phyloP scores from a whole-genome alignment of 345 rosid species.

The Hibiscus trionum region DNA sequence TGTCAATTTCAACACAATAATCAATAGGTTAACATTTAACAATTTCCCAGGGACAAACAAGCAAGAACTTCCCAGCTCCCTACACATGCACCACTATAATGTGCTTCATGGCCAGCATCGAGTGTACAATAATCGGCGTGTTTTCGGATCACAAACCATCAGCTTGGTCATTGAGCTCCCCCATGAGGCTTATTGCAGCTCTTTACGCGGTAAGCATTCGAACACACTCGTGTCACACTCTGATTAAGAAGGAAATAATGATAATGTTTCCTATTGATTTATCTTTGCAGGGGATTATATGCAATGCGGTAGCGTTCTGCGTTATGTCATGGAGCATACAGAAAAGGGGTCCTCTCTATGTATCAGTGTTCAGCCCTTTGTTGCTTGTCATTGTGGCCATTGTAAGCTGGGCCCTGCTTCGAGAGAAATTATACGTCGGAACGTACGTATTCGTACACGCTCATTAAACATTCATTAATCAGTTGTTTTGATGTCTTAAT shows the following conservation, averaged over 20 bases:
- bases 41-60: constrained; percentile 46
- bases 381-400: constrained; percentile 60
- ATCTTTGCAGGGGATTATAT: constrained; percentile 54
- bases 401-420: constrained; percentile 75
- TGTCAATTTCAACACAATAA: neutral
- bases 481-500: neutral
- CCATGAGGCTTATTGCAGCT: constrained; percentile 49
- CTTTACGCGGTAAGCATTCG: constrained; percentile 46
- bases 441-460: constrained; percentile 39
- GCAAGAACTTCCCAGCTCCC: constrained; percentile 65
- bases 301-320: constrained; percentile 63
- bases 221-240: too few relatives aligned
- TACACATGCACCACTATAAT: constrained; percentile 66
- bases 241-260: neutral
- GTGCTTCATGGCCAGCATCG: constrained; percentile 63
- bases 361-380: constrained; percentile 81
- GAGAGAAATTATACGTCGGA: constrained; percentile 68
- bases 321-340: constrained; percentile 66
- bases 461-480: neutral
- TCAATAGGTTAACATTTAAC: neutral
- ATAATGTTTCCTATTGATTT: neutral
- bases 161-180: constrained; percentile 56
- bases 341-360: constrained; percentile 77
- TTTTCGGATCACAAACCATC: constrained; percentile 32
- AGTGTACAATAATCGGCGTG: constrained; percentile 43